Evolutionary conservation across 2,329 filamentous ascomycete species (phyloP), one percentile per base, ranked within the genome.

Genomic region (Grosmannia penicillata): DNA sequence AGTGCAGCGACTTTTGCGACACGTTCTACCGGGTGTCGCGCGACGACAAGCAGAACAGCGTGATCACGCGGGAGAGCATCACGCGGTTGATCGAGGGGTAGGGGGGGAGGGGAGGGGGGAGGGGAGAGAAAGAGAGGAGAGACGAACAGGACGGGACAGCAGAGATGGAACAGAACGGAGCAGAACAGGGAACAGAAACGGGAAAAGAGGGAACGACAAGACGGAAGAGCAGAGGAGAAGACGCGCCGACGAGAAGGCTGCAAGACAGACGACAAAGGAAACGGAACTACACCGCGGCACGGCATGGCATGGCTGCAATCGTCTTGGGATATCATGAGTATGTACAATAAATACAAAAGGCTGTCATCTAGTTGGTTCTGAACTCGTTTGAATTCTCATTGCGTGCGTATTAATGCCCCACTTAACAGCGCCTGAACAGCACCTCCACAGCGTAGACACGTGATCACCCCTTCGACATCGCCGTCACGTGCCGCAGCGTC

Each of bases 1-100:
- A 86, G 48, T 94, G 86, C 56, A 79, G 77, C 19, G 89, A 98
- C 48, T 96, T 93, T 54, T 83, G 81, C 46, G 91, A 96, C 58
- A 76, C 79, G 47, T 98, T 95, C 56, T 96, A 82, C 60, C 75
- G 86, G 5, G 82, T 98, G 10, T 80, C 72, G 44, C 70, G 91
- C 37, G 82, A 94, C 53, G 75, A 81, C 49, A 75, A 72, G 50
- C 87, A 95, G 62, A 89, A 93, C 56, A 93, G 82, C 45, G 72
- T 81, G 38, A 96, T 98, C 56, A 75, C 81, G 55, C 70, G 74
- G 56, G 70, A 78, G 59, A 72, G 65, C 48, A 75, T 76, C 37
- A 62, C 68, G 3, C 65, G 65, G 48, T 56, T 68, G 33, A 52
- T 61, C 42, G 62, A 54, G 45, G 45, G 45, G 3, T 47, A 37